Percentiles rank a stretch among this genome's conserved stretches.
These are phyloP conservation scores for Ophiostoma populinum DNA, from an alignment of 2,329 filamentous ascomycete genomes.

Conservation along the genomic window DNA sequence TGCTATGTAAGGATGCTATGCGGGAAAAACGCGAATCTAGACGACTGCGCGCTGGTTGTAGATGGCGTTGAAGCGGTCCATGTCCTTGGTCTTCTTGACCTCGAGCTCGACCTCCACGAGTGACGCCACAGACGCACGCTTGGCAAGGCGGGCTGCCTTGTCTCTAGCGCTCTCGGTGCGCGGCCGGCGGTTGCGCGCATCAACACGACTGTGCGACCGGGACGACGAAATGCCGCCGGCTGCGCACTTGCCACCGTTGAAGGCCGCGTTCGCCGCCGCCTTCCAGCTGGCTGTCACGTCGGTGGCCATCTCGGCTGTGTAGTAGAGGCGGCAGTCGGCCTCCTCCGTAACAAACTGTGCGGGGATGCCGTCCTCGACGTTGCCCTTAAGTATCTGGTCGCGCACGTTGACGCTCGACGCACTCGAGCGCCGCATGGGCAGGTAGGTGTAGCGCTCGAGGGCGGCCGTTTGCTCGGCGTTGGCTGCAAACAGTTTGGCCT, in stretches of 20 bases:
- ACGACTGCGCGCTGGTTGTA: constrained; percentile 7
- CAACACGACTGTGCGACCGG: constrained; percentile 3
- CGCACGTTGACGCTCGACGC: constrained; percentile 20
- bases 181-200: neutral
- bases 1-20: too few species aligned
- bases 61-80: constrained; percentile 4
- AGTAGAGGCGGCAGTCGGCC: constrained; percentile 34
- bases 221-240: constrained; percentile 5
- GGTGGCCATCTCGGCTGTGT: constrained; percentile 29
- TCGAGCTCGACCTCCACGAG: neutral
- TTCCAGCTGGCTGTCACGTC: constrained; percentile 31
- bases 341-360: constrained; percentile 31
- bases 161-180: too few species aligned
- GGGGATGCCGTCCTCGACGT: constrained; percentile 23
- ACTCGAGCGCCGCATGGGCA: constrained; percentile 8
- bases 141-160: constrained; percentile 2
- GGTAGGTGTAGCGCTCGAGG: constrained; percentile 4
- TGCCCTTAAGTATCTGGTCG: constrained; percentile 20
- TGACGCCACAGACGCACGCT: constrained; percentile 1
- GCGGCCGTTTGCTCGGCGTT: constrained; percentile 6
- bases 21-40: too few species aligned
- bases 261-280: constrained; percentile 23
- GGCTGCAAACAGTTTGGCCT: constrained; percentile 7
- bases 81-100: neutral
- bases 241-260: constrained; percentile 7